Conservation (phyloP, 1,284 basidiomycete species). For the Baeospora myosura region DNA sequence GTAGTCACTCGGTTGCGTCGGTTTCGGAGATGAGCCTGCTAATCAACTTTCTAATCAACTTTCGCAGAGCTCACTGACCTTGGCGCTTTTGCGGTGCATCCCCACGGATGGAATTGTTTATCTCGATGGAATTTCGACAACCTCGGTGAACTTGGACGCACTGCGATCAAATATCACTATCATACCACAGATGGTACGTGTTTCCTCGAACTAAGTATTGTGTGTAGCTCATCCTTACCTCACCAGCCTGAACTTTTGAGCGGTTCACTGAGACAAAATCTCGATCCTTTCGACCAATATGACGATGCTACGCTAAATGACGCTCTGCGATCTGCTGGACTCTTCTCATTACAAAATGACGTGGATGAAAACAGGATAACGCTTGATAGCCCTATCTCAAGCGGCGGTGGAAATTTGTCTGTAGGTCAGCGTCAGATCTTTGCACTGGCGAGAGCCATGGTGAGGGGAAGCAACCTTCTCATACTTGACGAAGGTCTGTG, state of each 20-base stretch:
- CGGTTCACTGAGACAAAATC: conserved; percentile 47
- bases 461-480: conserved; percentile 48
- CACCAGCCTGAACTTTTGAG: conserved; percentile 54
- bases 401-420: conserved; percentile 45
- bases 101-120: conserved; percentile 49
- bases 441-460: conserved; percentile 50
- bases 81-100: conserved; percentile 51
- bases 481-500: conserved; percentile 54
- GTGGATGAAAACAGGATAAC: conserved; percentile 42
- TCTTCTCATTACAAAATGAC: conserved; percentile 44
- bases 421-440: conserved; percentile 68
- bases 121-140: conserved; percentile 41
- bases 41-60: conserved; percentile 10
- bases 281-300: conserved; percentile 67
- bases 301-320: conserved; percentile 57
- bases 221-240: conserved; percentile 22
- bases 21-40: conserved; percentile 32
- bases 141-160: conserved; percentile 56
- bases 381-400: conserved; percentile 43
- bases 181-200: conserved; percentile 44
- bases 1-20: conserved; percentile 21
- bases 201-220: not conserved
- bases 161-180: conserved; percentile 58
- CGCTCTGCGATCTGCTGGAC: conserved; percentile 46
- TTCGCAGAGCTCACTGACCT: conserved; percentile 41